Base-by-base conservation (phyloP, 1,284 basidiomycete species). In the Rhodotorula mucilaginosa region DNA sequence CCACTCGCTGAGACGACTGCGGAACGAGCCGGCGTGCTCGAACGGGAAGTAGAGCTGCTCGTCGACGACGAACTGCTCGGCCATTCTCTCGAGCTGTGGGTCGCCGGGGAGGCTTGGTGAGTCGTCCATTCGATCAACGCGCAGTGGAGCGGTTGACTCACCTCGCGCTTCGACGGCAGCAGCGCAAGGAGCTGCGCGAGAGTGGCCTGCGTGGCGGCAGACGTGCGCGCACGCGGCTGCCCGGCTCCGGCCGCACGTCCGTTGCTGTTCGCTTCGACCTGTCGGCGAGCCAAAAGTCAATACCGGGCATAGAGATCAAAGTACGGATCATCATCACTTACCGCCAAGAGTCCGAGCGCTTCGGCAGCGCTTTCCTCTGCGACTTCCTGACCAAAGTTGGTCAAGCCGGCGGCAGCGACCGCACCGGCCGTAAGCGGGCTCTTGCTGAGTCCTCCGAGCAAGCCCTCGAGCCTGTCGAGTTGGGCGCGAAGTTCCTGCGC, bases 401-500 rank as follows among this genome's bases (percentile, higher is more conserved):
- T 26, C 23, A 34, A 26, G n/a, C 26, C 57, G 10, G 47, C 44
- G 12, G 49, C 23, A 6, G 26, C 44, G 4, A 13, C 26, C 7
- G 46, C 26, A 5, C 39, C 54, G 23, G 61, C 61, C 44, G 64
- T 47, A 0, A 26, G 39, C 21, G 70, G 64, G 52, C 57, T 49
- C 19, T 51, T 16, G 21, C 56, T 26, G 46, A 75, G 39, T 5
- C 56, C 44, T 13, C 51, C 66, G 29, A 76, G 68, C 10, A 76
- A 61, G 18, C 48, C 60, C 34, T 76, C 74, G 52, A 76, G 70
- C 5, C 74, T 62, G 49, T 74, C 74, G 26, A 76, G 66, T 57
- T 76, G 74, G 12, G 49, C 21, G 12, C 74, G 66, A 5, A 76
- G 64, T 58, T 74, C 74, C 18, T 65, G 61, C 12, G 73, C 72